A percentile compares a stretch with the other conserved stretches of the same genome.
Evolutionary conservation across 202 grass and related monocot species (phyloP).

Genomic region (Schoenoplectus tabernaemontani): DNA sequence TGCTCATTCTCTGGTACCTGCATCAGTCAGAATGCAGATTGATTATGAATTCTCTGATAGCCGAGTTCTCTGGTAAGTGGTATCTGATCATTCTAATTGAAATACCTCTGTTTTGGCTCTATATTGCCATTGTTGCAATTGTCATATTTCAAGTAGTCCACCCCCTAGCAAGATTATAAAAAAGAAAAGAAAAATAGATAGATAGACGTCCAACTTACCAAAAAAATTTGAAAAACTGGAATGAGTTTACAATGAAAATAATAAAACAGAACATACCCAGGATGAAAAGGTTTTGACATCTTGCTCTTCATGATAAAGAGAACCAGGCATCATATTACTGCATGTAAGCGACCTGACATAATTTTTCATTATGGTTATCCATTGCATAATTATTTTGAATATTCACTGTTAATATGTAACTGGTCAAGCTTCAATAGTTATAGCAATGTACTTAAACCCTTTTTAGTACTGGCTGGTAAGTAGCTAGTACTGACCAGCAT

Average conservation of each 20-base stretch:
- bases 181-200: neutral
- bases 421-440: neutral
- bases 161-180: constrained; percentile 31
- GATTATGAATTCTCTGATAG: neutral
- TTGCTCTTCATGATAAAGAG: constrained; percentile 80
- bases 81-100: neutral
- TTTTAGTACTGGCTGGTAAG: neutral
- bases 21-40: neutral
- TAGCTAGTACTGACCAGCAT: neutral
- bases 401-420: neutral
- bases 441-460: neutral
- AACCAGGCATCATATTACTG: constrained; percentile 82
- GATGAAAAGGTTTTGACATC: constrained; percentile 71
- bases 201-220: neutral
- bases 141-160: constrained; percentile 97
- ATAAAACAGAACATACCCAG: constrained; percentile 44
- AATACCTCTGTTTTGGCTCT: constrained; percentile 49
- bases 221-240: neutral
- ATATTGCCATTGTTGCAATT: constrained; percentile 70
- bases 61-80: neutral
- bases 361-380: neutral
- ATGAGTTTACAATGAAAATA: neutral
- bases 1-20: constrained; percentile 87
- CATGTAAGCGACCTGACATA: constrained; percentile 53
- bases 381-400: neutral